phyloP scores from a whole-genome alignment of 2,329 filamentous ascomycete species.

The Nothopassalora personata region DNA sequence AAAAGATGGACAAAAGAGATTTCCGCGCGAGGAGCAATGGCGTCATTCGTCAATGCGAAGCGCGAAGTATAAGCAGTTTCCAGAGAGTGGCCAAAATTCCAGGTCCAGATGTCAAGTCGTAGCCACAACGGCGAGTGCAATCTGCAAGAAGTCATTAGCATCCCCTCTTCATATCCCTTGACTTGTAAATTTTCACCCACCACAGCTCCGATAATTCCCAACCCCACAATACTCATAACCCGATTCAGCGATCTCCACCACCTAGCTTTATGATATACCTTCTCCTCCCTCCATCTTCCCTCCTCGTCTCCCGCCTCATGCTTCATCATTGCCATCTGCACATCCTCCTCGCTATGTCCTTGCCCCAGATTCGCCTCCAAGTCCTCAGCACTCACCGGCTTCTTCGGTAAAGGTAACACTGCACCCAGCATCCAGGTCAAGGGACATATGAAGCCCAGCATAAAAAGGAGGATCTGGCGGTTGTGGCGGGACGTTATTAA shows the following conservation, averaged over 20 bases:
- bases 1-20: background rate
- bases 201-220: slow-evolving; percentile 33
- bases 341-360: slow-evolving; percentile 23
- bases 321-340: slow-evolving; percentile 26
- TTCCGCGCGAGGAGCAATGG: background rate
- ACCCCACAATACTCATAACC: slow-evolving; percentile 35
- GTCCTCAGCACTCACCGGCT: slow-evolving; percentile 19
- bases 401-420: slow-evolving; percentile 31
- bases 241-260: slow-evolving; percentile 37
- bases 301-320: slow-evolving; percentile 29
- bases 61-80: no score
- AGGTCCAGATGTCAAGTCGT: slow-evolving; percentile 15
- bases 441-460: slow-evolving; percentile 33
- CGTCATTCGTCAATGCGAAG: background rate
- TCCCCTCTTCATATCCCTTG: background rate
- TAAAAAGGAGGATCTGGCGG: slow-evolving; percentile 34
- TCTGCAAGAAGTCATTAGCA: slow-evolving; percentile 16
- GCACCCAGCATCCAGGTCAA: slow-evolving; percentile 34
- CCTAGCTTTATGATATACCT: slow-evolving; percentile 29
- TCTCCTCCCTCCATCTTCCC: slow-evolving; percentile 30
- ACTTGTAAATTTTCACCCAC: slow-evolving; percentile 21
- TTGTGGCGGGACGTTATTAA: slow-evolving; percentile 31
- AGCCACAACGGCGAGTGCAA: slow-evolving; percentile 33
- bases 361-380: slow-evolving; percentile 19
- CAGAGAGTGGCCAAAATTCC: background rate